Conservation (phyloP, 1,139 yeast genomes). For the Meyerozyma smithsonii region DNA sequence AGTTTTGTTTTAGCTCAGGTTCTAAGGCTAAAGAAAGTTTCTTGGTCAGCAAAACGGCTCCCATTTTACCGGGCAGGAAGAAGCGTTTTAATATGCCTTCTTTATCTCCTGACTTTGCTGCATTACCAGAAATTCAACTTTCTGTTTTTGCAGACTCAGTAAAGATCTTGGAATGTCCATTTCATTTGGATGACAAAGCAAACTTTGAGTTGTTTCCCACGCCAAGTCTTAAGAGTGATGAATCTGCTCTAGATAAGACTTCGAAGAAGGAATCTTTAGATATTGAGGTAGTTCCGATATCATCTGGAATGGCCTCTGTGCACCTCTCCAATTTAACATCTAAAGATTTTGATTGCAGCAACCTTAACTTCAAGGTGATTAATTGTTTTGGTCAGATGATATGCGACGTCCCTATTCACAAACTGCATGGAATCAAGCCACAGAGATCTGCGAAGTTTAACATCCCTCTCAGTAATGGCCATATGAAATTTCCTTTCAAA, state of each 20-base stretch:
- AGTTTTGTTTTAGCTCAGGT: slow-evolving; percentile 17
- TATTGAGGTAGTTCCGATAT: slow-evolving; percentile 19
- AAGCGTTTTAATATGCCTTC: not conserved
- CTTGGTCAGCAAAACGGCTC: slow-evolving; percentile 23
- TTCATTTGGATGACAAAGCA: slow-evolving; percentile 4
- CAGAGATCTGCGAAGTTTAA: slow-evolving; percentile 31
- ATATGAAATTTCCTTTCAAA: slow-evolving; percentile 32
- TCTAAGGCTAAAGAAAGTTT: slow-evolving; percentile 14
- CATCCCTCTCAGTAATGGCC: slow-evolving; percentile 27
- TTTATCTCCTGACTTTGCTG: not conserved
- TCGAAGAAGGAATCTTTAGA: not conserved
- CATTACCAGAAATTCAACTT: not conserved
- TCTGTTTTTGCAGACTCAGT: slow-evolving; percentile 12
- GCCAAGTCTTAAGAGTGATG: not conserved
- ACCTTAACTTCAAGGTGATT: slow-evolving; percentile 26
- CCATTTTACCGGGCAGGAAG: slow-evolving; percentile 18
- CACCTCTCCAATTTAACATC: slow-evolving; percentile 27
- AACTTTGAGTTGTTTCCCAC: not conserved
- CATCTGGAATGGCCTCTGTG: slow-evolving; percentile 29
- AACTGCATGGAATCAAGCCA: slow-evolving; percentile 30
- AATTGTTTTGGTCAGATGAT: slow-evolving; percentile 27
- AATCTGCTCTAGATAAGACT: not conserved
- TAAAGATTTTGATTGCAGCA: slow-evolving; percentile 25
- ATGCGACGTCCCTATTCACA: slow-evolving; percentile 25
- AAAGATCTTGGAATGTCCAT: slow-evolving; percentile 24